Base-by-base conservation (phyloP, 1,139 yeast species). In the Debaryomyces fabryi region DNA sequence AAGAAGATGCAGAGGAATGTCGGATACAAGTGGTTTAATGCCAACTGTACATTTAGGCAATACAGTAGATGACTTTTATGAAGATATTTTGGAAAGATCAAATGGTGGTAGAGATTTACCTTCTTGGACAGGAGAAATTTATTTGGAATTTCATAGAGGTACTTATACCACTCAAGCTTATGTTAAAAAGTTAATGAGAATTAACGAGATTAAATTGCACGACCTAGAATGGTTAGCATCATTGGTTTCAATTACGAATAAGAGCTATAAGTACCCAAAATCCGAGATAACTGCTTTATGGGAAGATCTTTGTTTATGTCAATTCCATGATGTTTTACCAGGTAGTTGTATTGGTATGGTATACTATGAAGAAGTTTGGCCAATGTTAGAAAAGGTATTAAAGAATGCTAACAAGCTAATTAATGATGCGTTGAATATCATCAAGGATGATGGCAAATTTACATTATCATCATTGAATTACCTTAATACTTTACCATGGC, bases 311-410 rank as follows among this genome's bases (percentile, higher is more conserved):
- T 83, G 92, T 55, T 74, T 93, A 52, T 91, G 96, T 65, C 98
- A 93, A 65, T 93, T 93, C 72, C 99, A 93, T 65, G 98, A 93
- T 71, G 97, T 93, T 13, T 76, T 93, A 49, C 98, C 99, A 6
- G 99, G 99, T 2, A 86, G 96, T 23, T 89, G 96, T 68, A 93
- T 93, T 60, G 97, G 91, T 52, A 85, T 89, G 86, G 97, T 93
- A 20, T 93, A 93, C 66, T 82, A 82, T 51, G 91, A 90, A 53
- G 98, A 93, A 62, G 97, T 92, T n/a, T 81, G 85, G 60, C 91
- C 91, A 24, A 85, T 88, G 81, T 78, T 91, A 59, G 74, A 72
- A 3, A 70, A 75, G 21, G 86, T 86, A 21, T 73, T 86, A 53
- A 66, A 71, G 33, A 71, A 72, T 16, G 84, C 87, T 34, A 76